Evolutionary conservation across 306 rosid genomes (phyloP), one percentile per base, ranked within the genome.

Genomic region (Cucurbita maxima): DNA sequence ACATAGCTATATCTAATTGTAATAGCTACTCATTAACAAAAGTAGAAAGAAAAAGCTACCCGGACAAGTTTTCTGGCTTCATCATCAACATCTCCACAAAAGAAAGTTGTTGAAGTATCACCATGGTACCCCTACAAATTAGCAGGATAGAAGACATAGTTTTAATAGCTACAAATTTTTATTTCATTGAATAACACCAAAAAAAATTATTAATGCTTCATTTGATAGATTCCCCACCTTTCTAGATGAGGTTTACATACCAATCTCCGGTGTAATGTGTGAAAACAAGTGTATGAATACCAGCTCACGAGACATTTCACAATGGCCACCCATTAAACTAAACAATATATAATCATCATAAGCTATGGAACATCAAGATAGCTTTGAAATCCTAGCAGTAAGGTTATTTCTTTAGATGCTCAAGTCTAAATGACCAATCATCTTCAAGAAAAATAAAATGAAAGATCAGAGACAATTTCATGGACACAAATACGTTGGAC

Each of bases 41-140:
- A 8, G 48, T 37, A 61, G 11, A 37, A 15, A 61, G 55, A 67
- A 67, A 67, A 2, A 45, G 18, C 55, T 77, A 94, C 99, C 97
- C 81, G 90, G 41, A 91, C 95, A 53, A 94, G 85, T 58, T 86
- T 87, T 84, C 76, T 88, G 50, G 85, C 87, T 74, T 73, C 83
- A 57, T 89, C 95, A 78, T 75, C 90, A 75, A 86, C 97, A 75
- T 91, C 83, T 73, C 98, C 97, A 58, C 97, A 91, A 80, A 90
- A 86, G 86, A 86, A 94, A 75, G 97, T 91, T 72, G 87, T 83
- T 36, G 96, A 89, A 45, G 97, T 91, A 76, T 94, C 97, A 59
- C 99, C 97, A 51, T 94, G 99, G 81, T 84, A 85, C 36, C 96
- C 97, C 99, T 94, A 77, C 64, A 79, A 78, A 59, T 59, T 83